phyloP scores from a whole-genome alignment of 257 asterid genomes.

The Solanum infundibuliforme region DNA sequence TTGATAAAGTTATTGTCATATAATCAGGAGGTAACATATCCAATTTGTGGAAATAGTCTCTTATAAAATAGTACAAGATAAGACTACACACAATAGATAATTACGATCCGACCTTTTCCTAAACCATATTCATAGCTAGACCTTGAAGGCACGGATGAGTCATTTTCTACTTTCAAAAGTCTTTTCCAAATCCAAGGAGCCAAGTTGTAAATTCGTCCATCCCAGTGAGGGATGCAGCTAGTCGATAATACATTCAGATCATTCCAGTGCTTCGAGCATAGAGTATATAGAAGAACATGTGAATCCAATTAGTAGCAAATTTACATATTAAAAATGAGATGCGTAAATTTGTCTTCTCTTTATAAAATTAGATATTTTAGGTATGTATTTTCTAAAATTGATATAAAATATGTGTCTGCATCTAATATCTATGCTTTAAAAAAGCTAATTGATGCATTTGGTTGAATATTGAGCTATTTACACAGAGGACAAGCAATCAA shows the following conservation, averaged over 20 bases:
- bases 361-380: too few relatives aligned
- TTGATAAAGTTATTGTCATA: neutral
- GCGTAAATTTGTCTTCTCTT: neutral
- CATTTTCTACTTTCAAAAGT: neutral
- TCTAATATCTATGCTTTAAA: neutral
- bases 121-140: neutral
- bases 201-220: neutral
- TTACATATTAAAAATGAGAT: neutral
- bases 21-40: neutral
- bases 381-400: too few relatives aligned
- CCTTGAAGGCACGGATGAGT: neutral
- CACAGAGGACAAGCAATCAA: neutral
- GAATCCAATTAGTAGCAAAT: neutral
- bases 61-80: neutral
- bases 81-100: neutral
- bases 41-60: neutral
- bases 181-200: neutral
- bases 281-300: neutral
- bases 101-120: too few relatives aligned
- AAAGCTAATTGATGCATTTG: neutral
- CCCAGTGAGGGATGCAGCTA: neutral
- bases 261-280: neutral
- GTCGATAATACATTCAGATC: neutral
- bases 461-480: neutral
- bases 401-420: neutral